Conservation (phyloP, 176 grass and related monocot species). For the Eragrostis nindensis region DNA sequence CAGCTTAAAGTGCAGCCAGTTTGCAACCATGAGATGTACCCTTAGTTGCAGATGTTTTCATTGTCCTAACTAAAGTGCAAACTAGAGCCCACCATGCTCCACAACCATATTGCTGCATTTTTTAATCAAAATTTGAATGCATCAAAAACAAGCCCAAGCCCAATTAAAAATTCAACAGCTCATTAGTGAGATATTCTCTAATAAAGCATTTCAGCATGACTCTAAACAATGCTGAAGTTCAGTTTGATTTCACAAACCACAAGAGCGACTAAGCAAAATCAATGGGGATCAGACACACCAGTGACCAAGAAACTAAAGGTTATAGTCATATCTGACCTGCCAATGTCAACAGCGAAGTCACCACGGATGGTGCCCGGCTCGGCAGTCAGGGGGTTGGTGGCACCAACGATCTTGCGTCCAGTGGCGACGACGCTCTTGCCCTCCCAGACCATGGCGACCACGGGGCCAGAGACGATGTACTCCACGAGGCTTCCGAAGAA, state of each 20-base stretch:
- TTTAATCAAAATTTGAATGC: conserved; percentile 7
- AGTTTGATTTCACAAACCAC: no score
- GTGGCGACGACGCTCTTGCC: conserved; percentile 86
- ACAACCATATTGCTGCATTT: neutral
- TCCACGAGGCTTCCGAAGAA: conserved; percentile 87
- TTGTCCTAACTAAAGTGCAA: neutral
- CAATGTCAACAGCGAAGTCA: conserved; percentile 88
- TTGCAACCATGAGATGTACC: conserved; percentile 12
- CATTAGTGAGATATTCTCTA: neutral
- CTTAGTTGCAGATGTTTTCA: neutral
- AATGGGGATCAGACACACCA: neutral
- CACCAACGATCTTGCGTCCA: conserved; percentile 90
- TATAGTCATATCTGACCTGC: conserved; percentile 61
- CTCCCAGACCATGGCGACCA: conserved; percentile 98
- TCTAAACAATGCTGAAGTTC: neutral
- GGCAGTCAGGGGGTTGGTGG: conserved; percentile 79
- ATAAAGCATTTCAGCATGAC: neutral
- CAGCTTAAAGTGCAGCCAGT: neutral
- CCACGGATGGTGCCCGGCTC: conserved; percentile 90
- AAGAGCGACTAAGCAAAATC: neutral
- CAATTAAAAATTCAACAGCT: neutral
- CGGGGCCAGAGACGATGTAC: conserved; percentile 96
- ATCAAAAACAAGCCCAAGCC: neutral
- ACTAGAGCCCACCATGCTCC: neutral
- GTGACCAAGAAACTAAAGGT: neutral